Evolutionary conservation across 2,329 filamentous ascomycete genomes (phyloP).

Genomic region (Penicillium frequentans): DNA sequence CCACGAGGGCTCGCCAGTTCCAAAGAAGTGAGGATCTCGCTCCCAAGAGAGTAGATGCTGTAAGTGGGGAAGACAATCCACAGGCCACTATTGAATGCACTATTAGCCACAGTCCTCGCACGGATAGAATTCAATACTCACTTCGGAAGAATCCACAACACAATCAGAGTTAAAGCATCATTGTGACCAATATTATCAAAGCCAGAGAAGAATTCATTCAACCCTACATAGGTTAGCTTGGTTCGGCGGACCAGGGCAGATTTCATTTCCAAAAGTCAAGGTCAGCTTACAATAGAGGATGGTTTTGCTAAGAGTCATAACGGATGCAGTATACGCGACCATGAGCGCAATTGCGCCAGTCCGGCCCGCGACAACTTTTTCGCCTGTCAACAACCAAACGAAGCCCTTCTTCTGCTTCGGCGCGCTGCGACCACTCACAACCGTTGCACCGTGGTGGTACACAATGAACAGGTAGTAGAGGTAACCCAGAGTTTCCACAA

Average conservation of each 20-base stretch:
- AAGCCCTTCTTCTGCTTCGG: slow-evolving; percentile 34
- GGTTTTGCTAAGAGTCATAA: slow-evolving; percentile 69
- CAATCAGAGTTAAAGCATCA: slow-evolving; percentile 50
- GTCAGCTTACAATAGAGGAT: slow-evolving; percentile 59
- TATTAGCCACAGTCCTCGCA: not conserved
- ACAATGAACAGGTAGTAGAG: slow-evolving; percentile 60
- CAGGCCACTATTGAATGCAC: slow-evolving; percentile 49
- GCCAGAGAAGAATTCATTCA: slow-evolving; percentile 61
- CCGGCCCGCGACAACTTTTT: slow-evolving; percentile 53
- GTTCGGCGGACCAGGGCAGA: not conserved
- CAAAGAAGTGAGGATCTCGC: slow-evolving; percentile 62
- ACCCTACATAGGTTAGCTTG: slow-evolving; percentile 34
- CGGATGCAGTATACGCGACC: slow-evolving; percentile 58
- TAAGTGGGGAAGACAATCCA: slow-evolving; percentile 67
- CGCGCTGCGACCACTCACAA: slow-evolving; percentile 25
- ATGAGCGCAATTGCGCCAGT: slow-evolving; percentile 57
- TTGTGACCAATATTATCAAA: slow-evolving; percentile 67
- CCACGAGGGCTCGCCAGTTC: slow-evolving; percentile 35
- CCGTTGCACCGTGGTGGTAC: slow-evolving; percentile 41
- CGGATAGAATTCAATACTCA: slow-evolving; percentile 42
- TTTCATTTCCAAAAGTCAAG: not conserved
- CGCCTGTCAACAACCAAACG: slow-evolving; percentile 48
- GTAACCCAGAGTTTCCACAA: slow-evolving; percentile 68
- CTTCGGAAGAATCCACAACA: slow-evolving; percentile 68
- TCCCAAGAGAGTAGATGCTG: slow-evolving; percentile 60